Conservation (phyloP, 2,329 filamentous ascomycete species). For the Thielaviopsis musarum region DNA sequence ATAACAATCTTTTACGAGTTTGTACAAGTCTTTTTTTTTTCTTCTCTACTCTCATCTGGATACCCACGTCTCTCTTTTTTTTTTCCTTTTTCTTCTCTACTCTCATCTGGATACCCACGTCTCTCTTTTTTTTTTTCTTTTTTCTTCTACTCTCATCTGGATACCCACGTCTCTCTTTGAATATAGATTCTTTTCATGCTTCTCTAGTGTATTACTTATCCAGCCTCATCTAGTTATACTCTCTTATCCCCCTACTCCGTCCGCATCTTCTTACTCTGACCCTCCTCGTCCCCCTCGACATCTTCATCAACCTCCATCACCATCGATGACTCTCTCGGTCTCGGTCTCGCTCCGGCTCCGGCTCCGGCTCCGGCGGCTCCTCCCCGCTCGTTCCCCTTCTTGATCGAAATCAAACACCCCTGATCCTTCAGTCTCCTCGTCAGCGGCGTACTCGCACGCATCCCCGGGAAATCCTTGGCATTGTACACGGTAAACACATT, state of each 20-base stretch:
- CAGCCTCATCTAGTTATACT: neutral
- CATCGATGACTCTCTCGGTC: neutral
- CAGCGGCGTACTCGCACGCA: conserved; percentile 59
- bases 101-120: neutral
- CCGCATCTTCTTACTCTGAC: neutral
- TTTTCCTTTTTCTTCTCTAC: neutral
- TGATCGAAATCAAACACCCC: conserved; percentile 70
- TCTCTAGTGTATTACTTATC: neutral
- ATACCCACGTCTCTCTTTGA: neutral
- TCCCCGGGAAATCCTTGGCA: conserved; percentile 74
- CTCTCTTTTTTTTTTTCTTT: neutral
- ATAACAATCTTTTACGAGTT: too few species aligned
- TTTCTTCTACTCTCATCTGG: neutral
- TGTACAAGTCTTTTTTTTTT: neutral
- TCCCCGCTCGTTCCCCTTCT: conserved; percentile 58
- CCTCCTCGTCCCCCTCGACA: neutral
- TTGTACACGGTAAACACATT: conserved; percentile 66
- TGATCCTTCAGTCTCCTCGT: conserved; percentile 62
- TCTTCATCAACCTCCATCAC: neutral
- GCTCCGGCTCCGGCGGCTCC: conserved; percentile 31
- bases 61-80: neutral
- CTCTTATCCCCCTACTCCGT: neutral
- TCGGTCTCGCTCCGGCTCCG: conserved; percentile 13
- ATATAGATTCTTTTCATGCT: neutral
- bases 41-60: neutral